Base-by-base conservation (phyloP, 192 early-diverging fungal species). In the Coemansia reversa region DNA sequence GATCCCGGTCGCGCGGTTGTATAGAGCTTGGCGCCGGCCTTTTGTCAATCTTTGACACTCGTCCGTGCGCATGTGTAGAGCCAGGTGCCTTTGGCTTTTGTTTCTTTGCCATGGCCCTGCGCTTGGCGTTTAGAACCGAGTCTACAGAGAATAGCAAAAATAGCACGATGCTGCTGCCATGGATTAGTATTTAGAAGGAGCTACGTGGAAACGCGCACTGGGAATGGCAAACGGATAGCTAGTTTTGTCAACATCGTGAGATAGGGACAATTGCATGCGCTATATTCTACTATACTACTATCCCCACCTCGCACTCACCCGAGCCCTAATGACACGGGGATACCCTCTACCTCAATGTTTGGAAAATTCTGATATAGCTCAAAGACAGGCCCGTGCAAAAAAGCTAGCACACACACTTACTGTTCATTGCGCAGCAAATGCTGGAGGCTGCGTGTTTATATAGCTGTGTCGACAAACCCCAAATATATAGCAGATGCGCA, bases 31-130 rank as follows among this genome's bases (percentile, higher is more conserved):
- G 1, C 23, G 55, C 24, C 11, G 7, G 27, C 19, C 33, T 27
- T 14, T 63, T 57, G 22, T 49, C 55, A 27, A 11, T 7, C 52
- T 48, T 60, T 30, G 20, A 29, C 58, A 12, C 51, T 7, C 33
- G 54, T n/a, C 60, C n/a, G 32, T 47, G n/a, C 7, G 25, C 24
- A 24, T 54, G 57, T 9, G 56, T 47, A 53, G 55, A 20, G 19
- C 47, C 51, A 51, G 45, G 33, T 51, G 66, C 16, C 24, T 68
- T 69, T 48, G 61, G 20, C 62, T 76, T 82, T 58, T 73, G 74
- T 57, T 82, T 76, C 32, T 81, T 82, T 48, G 70, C 79, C 70
- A 76, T 76, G 28, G 79, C 67, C 60, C 79, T 67, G 51, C 66
- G 74, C 62, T 82, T 82, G 33, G 79, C 79, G 50, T 76, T 82